Percentiles rank a stretch among this genome's conserved stretches.
Conservation (phyloP, 176 grass and related monocot genomes). For the Zoysia japonica region DNA sequence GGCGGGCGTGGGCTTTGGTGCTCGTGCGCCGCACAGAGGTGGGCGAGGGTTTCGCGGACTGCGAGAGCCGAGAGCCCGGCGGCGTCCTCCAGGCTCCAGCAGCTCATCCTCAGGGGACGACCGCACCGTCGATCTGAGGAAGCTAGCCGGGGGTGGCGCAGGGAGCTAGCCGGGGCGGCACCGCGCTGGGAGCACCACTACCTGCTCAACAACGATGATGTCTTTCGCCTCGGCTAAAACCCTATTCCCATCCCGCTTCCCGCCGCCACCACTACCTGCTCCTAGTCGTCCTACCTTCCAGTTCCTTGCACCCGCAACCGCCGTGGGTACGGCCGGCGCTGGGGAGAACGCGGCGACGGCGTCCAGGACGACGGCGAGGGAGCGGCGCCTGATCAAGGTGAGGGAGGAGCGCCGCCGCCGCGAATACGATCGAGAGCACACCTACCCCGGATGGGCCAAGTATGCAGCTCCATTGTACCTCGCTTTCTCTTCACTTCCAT, state of each 20-base stretch:
- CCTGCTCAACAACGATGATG: constrained; percentile 8
- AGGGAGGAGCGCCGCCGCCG: constrained; percentile 77
- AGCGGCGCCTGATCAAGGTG: constrained; percentile 78
- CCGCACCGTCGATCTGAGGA: no score
- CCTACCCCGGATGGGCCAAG: constrained; percentile 91
- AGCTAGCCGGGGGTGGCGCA: no score
- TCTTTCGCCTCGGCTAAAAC: constrained; percentile 30
- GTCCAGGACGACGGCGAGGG: constrained; percentile 70
- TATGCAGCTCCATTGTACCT: constrained; percentile 25
- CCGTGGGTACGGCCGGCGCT: not conserved
- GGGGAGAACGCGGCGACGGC: constrained; percentile 30
- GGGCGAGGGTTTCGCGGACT: no score
- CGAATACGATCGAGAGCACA: constrained; percentile 64
- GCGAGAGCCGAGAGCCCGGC: no score
- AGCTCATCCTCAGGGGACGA: no score
- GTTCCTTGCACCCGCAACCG: not conserved
- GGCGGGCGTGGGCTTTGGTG: no score
- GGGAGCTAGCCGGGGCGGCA: no score
- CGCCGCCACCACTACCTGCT: not conserved
- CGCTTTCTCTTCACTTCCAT: not conserved
- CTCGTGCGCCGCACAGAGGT: no score
- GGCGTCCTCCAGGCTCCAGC: no score
- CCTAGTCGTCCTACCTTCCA: not conserved
- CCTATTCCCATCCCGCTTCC: constrained; percentile 6
- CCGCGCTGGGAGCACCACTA: no score